Evolutionary conservation across 805 yeast genomes (phyloP), one percentile per base, ranked within the genome.

Genomic region (Kodamaea leandrae): DNA sequence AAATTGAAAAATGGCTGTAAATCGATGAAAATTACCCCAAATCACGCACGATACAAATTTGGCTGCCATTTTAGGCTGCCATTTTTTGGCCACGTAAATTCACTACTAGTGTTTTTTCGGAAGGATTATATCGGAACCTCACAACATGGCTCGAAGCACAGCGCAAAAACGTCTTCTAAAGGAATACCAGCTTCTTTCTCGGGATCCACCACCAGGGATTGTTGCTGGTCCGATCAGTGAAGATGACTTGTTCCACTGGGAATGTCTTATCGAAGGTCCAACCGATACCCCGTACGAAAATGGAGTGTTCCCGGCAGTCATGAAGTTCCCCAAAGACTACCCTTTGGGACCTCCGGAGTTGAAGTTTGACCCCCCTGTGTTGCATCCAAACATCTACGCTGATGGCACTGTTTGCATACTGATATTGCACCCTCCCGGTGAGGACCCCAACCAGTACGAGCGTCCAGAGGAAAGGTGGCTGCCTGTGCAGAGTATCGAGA

Each of bases 401-500:
- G 96, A 90, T 57, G 99, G 99, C 2, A 87, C 87, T 17, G 99
- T 93, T 3, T 93, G 99, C 62, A 93, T 93, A 37, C 87, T 96
- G 12, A 93, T 93, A 37, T 71, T 93, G 49, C 99, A 93, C 60
- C 81, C 96, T 1, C 96, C 98, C 1, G 99, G 99, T 8, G 96
- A 90, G 53, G 99, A 93, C 62, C 98, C 99, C 15, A 79, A 89
- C 60, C 89, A 84, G 74, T 93, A 93, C 64, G 99, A 93, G 62
- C 66, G 86, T 21, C 96, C 98, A 0, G 95, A 90, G 52, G 99
- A 93, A 65, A 72, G 99, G 50, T 93, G 99, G 99, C 86, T 95
- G 5, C 99, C 99, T 0, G 90, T 93, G 21, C 99, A 93, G 61
- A 86, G 95, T 58, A 90, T 93, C n/a, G 99, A 93, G 65, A 93